phyloP scores from a whole-genome alignment of 2,329 filamentous ascomycete species.

The Cytospora leucostoma region DNA sequence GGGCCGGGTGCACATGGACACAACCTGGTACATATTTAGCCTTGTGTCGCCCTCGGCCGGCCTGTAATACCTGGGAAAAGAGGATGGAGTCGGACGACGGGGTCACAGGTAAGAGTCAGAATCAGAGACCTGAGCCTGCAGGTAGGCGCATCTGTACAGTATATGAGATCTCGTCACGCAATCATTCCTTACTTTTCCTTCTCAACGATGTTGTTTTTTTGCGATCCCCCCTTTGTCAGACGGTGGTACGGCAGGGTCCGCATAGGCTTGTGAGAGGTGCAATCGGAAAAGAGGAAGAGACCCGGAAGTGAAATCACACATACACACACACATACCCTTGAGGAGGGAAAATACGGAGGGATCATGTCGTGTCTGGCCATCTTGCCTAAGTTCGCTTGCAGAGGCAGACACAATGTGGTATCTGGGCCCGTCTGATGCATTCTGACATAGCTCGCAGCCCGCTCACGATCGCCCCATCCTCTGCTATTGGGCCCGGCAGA shows the following conservation, averaged over 20 bases:
- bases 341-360: neutral
- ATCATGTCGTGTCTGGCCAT: slow-evolving; percentile 17
- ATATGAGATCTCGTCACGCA: slow-evolving; percentile 33
- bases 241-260: slow-evolving; percentile 14
- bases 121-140: slow-evolving; percentile 29
- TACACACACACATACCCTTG: neutral
- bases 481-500: neutral
- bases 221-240: neutral
- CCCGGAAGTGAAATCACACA: neutral
- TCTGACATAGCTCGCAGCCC: neutral
- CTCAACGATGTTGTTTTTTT: neutral
- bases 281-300: neutral
- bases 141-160: slow-evolving; percentile 33
- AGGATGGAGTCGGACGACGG: neutral
- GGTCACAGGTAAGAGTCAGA: slow-evolving; percentile 17
- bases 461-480: neutral
- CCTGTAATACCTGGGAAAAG: neutral
- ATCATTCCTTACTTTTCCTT: neutral
- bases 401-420: slow-evolving; percentile 18
- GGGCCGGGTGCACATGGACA: slow-evolving; percentile 11
- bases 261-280: slow-evolving; percentile 3
- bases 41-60: neutral
- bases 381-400: slow-evolving; percentile 16
- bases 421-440: slow-evolving; percentile 1
- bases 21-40: slow-evolving; percentile 6